Evolutionary conservation across 2,329 filamentous ascomycete genomes (phyloP), one percentile per base, ranked within the genome.

Genomic region (Epichloe aotearoae): DNA sequence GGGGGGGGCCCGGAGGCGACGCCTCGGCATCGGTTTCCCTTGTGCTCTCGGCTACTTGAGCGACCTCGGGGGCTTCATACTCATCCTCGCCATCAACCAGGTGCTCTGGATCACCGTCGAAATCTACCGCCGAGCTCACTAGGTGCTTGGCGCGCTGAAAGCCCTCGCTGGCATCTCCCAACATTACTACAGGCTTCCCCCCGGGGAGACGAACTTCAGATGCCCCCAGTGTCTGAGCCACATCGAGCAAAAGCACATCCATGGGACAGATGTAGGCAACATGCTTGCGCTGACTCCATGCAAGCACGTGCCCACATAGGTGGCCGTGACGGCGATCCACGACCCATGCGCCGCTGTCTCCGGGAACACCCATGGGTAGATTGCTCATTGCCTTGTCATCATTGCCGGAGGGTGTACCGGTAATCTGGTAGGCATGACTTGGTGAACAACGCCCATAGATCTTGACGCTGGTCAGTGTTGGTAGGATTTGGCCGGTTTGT

Each of bases 221-320:
- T 0, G 88, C 88, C 20, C 82, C 79, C 0, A 96, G 71, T 0
- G 84, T 89, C 54, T 85, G 79, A 30, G 82, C 84, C 51, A 97
- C 95, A 61, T 97, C 91, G 30, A 84, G 79, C 11, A 97, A 74
- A 12, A 95, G 70, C 2, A 96, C 77, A 52, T 96, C 87, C 91
- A 97, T 97, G 0, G 91, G 91, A 54, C 88, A 93, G 54, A 97
- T 93, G 64, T 95, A 97, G 0, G 89, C 89, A 5, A 88, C 83
- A 41, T 80, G 80, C 61, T 86, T 91, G 54, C 83, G 80, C 55
- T 82, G 79, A 58, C 85, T 91, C 82, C 86, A 95, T 0, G 91
- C 91, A 12, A 97, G 74, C 0, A 97, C 87, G 60, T 96, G 91
- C 0, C 91, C 91, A 58, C 88, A 93, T 3, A 96, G 80, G 38